Base-by-base conservation (phyloP, 1,284 basidiomycete species). In the Mycena sp. region DNA sequence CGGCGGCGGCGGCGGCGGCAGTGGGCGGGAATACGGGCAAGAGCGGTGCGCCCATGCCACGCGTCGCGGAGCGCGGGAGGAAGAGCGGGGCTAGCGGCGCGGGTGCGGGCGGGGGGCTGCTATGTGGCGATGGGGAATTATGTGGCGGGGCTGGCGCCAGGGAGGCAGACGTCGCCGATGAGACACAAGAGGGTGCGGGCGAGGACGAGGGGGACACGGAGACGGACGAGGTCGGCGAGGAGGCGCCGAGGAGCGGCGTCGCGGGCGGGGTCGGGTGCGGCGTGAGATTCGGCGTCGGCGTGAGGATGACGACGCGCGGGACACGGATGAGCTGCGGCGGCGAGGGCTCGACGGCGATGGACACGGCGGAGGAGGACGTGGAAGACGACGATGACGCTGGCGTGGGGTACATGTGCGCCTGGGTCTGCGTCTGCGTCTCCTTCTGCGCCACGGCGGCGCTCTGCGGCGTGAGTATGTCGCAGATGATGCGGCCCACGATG, bases 251-350 rank as follows among this genome's bases (percentile, higher is more conserved):
- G 11, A 56, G 54, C 7, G 78, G 78, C 14, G 78, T 78, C 3
- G 75, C 71, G 26, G 78, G 78, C 28, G 78, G 78, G 17, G 78
- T 80, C 6, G 78, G 78, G 60, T 78, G 77, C 0, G 78, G 78
- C 1, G 77, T 79, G 9, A 74, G 75, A 56, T 76, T 78, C 1
- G 78, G 78, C 0, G 78, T 80, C 7, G 78, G 75, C 52, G 76
- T 75, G 17, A 78, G 72, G n/a, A 80, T 69, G 19, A 78, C 71
- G 7, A 80, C 60, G n/a, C 67, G 68, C 7, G 78, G 78, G 1
- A 77, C 74, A 37, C 71, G 19, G 17, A 35, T 35, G 9, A 14
- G 7, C 32, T 35, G 32, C 32, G 44, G 16, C 43, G 44, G 60
- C 26, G 48, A 41, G 4, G 51, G 35, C 41, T 60, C 53, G 26